phyloP scores from a whole-genome alignment of 129 eudicot genomes.

The Saussurea involucrata region DNA sequence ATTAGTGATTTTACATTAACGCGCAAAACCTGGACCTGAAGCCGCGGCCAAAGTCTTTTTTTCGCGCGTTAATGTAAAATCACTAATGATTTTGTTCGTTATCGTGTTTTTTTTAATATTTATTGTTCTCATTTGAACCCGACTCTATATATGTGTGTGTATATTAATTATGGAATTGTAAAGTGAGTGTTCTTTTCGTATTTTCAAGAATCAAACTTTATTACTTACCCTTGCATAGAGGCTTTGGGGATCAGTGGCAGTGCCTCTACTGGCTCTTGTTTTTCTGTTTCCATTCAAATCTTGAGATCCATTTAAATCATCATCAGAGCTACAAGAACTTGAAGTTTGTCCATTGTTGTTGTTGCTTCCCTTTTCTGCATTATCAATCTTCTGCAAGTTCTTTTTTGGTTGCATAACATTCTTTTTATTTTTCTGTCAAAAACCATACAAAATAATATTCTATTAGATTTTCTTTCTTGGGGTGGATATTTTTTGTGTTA shows the following conservation, averaged over 20 bases:
- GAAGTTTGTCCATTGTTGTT: slow-evolving; percentile 42
- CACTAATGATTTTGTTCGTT: no score
- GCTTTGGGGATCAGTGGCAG: slow-evolving; percentile 95
- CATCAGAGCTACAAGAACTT: slow-evolving; percentile 54
- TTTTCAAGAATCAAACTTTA: background rate
- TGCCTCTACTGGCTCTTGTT: slow-evolving; percentile 71
- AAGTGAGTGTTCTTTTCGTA: background rate
- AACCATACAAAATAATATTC: background rate
- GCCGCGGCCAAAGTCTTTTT: no score
- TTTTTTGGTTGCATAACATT: slow-evolving; percentile 30
- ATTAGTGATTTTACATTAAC: no score
- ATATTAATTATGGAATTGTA: no score
- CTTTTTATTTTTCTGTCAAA: slow-evolving; percentile 38
- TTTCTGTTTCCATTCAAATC: slow-evolving; percentile 49
- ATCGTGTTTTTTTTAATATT: no score
- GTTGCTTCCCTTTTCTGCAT: slow-evolving; percentile 20
- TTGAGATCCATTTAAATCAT: slow-evolving; percentile 57
- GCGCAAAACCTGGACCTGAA: no score
- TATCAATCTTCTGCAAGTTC: slow-evolving; percentile 29
- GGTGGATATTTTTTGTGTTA: background rate
- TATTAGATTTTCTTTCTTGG: background rate
- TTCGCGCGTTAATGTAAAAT: no score
- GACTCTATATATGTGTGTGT: no score
- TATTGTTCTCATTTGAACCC: no score
- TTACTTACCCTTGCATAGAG: slow-evolving; percentile 83